Percentiles rank a stretch among this genome's conserved stretches.
These are phyloP conservation scores for Powellomyces hirtus DNA, from an alignment of 192 early-diverging fungal species.

Conservation along the genomic window DNA sequence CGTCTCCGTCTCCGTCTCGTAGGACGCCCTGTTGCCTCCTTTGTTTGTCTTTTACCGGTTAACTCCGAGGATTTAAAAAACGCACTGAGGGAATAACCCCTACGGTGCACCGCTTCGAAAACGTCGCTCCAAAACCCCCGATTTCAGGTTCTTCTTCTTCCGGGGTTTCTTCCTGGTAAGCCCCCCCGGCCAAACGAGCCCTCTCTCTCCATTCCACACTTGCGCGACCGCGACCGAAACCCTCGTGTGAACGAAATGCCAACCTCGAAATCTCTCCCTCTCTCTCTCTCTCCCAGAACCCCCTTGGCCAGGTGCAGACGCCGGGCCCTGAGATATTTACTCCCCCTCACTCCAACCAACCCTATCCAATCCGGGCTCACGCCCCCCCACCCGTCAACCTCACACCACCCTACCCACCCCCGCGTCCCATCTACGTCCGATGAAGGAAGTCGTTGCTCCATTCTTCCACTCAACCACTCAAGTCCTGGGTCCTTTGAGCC, in stretches of 20 bases:
- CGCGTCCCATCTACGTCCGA: slow-evolving; percentile 7
- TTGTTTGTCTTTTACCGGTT: slow-evolving; percentile 6
- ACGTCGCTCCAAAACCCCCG: slow-evolving; percentile 19
- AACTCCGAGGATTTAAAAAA: background rate
- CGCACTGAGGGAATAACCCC: slow-evolving; percentile 27
- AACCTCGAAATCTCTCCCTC: background rate
- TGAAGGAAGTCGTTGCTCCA: slow-evolving; percentile 24
- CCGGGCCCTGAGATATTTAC: slow-evolving; percentile 11
- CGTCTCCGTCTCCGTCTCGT: too few species aligned
- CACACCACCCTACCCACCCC: slow-evolving; percentile 1
- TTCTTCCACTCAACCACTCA: slow-evolving; percentile 4
- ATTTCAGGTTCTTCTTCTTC: slow-evolving; percentile 25
- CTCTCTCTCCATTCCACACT: background rate
- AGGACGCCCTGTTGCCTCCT: background rate
- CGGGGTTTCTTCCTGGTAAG: slow-evolving; percentile 28
- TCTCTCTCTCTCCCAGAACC: slow-evolving; percentile 12
- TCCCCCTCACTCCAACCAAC: background rate
- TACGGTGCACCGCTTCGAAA: slow-evolving; percentile 18
- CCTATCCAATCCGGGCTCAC: background rate
- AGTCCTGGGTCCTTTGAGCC: background rate
- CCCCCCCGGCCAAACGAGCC: too few species aligned
- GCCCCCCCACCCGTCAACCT: background rate
- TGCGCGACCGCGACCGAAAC: too few species aligned
- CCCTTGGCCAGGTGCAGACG: slow-evolving; percentile 24
- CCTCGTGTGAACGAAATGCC: too few species aligned